Base-by-base conservation (phyloP, 495 filamentous ascomycete species). In the Aspergillus ellipticus region DNA sequence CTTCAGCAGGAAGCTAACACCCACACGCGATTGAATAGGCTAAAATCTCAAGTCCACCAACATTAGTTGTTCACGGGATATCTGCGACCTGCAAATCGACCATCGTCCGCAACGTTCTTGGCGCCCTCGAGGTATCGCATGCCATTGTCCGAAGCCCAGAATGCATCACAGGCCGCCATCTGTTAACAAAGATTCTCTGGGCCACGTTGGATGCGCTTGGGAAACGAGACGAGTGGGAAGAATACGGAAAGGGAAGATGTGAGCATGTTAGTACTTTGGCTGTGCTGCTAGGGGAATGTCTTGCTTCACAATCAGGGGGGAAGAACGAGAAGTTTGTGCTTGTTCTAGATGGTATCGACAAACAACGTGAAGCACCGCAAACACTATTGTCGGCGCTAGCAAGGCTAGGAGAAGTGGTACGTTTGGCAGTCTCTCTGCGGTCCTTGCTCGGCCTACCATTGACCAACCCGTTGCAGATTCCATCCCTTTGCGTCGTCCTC, bases 331-430 rank as follows among this genome's bases (percentile, higher is more conserved):
- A 82, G 62, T 91, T 96, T 66, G 85, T 92, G 22, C 69, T 96
- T 33, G 90, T 95, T 26, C 82, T 97, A 55, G 95, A 98, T 72
- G 89, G 85, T n/a, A 89, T 97, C 53, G 94, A 97, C 66, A 82
- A 77, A 43, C 91, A 95, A 71, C 75, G 89, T 61, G 95, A 97
- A 55, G 82, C 87, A 8, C 80, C 87, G 3, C 81, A 82, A 10
- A 97, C 89, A 0, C 69, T 97, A 1, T 71, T 96, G n/a, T 84
- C 91, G n/a, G 90, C 88, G 7, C 69, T 96, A 37, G 88, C 86
- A 28, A 79, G 90, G 42, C 69, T 96, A 50, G 88, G 89, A 33
- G 89, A 96, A 66, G 74, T 85, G 52, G 89, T 90, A 72, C 61
- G 85, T 77, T 19, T 8, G 21, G 6, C 2, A 20, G 2, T 47